Evolutionary conservation across 2,329 filamentous ascomycete species (phyloP), one percentile per base, ranked within the genome.

Genomic region (Coleophoma cylindrospora): DNA sequence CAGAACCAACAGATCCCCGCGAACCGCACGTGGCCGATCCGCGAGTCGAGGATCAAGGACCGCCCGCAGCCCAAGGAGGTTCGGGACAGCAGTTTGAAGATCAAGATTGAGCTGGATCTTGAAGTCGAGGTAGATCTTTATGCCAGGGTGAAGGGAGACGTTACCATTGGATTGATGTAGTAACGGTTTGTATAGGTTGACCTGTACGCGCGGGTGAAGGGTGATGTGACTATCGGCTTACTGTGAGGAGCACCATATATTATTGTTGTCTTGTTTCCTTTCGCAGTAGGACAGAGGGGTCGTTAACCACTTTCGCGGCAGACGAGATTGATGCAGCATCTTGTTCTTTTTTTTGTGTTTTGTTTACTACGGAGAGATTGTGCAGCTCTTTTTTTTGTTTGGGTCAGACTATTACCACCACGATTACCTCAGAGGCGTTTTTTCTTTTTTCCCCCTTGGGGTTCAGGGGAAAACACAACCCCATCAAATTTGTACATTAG

Each of bases 21-120:
- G 2, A 59, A 60, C 12, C 45, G 60, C 12, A 61, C 61, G 7
- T 59, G 61, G 2, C 60, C 61, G 4, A 62, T 64, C 49, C 52
- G 62, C 12, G 60, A 71, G 53, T 70, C 67, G 1, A 60, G 68
- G 48, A 70, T 70, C 54, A 63, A 67, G 46, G 67, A 70, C 55
- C 56, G 68, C 11, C 68, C 66, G 17, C 32, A 51, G 21, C 66
- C 66, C 34, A 56, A 60, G 43, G 66, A 66, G 52, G 60, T 60
- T 45, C 60, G 66, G 55, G 68, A 69, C 48, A 68, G 66, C 56
- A 64, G 60, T 52, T 54, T 70, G 57, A 70, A 70, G 60, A 67
- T 71, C 56, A 69, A 70, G 60, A 68, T 71, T 53, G 68, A 71
- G 60, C 48, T 71, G 52, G 68, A 71, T 62, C 61, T 63, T 38